phyloP scores from a whole-genome alignment of 331 rosid genomes.

The Spiraea crenata region DNA sequence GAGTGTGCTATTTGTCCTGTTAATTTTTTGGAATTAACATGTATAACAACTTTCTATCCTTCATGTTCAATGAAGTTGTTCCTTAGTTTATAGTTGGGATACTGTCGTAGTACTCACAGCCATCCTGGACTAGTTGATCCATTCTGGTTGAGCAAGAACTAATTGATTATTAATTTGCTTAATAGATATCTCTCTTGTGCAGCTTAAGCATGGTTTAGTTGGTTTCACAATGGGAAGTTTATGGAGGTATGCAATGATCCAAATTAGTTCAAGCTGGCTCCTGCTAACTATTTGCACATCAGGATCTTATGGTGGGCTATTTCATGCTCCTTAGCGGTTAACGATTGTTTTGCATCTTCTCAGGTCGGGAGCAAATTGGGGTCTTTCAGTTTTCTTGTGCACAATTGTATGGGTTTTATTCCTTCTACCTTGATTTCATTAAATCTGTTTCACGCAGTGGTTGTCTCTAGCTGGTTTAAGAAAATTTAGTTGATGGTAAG shows the following conservation, averaged over 20 bases:
- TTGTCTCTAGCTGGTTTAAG: conserved; percentile 9
- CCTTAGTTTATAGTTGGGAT: conserved; percentile 4
- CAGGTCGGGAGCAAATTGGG: conserved; percentile 85
- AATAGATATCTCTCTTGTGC: conserved; percentile 41
- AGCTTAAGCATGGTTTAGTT: conserved; percentile 94
- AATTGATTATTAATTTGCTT: conserved; percentile 26
- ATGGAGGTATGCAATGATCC: conserved; percentile 72
- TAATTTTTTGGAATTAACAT: conserved; percentile 6
- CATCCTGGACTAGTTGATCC: neutral
- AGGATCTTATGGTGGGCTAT: neutral
- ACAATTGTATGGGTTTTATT: conserved; percentile 66
- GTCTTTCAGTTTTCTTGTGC: conserved; percentile 70
- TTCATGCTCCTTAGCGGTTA: neutral
- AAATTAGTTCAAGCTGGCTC: conserved; percentile 11
- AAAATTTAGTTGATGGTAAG: neutral
- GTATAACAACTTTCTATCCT: neutral
- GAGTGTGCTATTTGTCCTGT: conserved; percentile 33
- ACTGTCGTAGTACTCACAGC: neutral
- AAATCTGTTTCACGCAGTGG: conserved; percentile 11
- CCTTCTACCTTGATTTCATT: conserved; percentile 25
- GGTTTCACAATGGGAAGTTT: conserved; percentile 84
- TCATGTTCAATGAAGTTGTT: neutral
- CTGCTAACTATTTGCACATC: neutral
- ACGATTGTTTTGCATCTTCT: conserved; percentile 30
- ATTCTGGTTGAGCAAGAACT: neutral